A percentile compares a stretch with the other conserved stretches of the same genome.
Conservation (phyloP, 306 rosid species). For the Dryas octopetala region DNA sequence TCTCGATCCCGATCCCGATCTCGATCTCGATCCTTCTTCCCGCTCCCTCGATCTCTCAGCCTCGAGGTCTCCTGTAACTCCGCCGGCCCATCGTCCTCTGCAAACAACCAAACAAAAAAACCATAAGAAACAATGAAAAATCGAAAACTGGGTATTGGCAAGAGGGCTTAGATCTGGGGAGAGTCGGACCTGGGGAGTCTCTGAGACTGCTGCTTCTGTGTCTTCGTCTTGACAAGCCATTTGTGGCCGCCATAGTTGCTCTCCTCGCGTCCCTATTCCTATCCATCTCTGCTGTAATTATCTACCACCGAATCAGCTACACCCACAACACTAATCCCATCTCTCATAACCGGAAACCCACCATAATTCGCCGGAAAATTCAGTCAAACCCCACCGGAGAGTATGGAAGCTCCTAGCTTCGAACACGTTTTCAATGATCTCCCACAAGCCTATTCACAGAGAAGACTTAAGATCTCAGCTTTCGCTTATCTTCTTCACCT, state of each 20-base stretch:
- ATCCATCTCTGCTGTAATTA: constrained; percentile 56
- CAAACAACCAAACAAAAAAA: not conserved
- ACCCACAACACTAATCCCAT: constrained; percentile 34
- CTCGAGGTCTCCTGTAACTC: constrained; percentile 83
- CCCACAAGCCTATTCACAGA: constrained; percentile 8
- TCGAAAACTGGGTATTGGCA: not conserved
- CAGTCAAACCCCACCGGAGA: constrained; percentile 13
- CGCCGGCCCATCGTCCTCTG: constrained; percentile 85
- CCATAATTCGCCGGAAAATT: constrained; percentile 36
- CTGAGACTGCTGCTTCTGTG: constrained; percentile 70
- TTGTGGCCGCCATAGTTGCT: constrained; percentile 57
- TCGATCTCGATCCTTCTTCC: constrained; percentile 63
- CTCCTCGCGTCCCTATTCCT: constrained; percentile 83
- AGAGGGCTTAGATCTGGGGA: constrained; percentile 55
- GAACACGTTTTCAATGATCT: constrained; percentile 13
- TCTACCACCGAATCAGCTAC: constrained; percentile 35
- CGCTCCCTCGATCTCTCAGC: constrained; percentile 72
- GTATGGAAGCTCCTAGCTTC: constrained; percentile 2
- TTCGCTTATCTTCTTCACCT: constrained; percentile 35
- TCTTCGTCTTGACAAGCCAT: constrained; percentile 77
- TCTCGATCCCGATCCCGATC: constrained; percentile 80
- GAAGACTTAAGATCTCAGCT: constrained; percentile 37
- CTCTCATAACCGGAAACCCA: constrained; percentile 36
- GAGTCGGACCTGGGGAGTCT: constrained; percentile 83
- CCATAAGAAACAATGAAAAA: constrained; percentile 28